A percentile compares a stretch with the other conserved stretches of the same genome.
Conservation (phyloP, 352 stramenopile species). For the Phytophthora melonis region DNA sequence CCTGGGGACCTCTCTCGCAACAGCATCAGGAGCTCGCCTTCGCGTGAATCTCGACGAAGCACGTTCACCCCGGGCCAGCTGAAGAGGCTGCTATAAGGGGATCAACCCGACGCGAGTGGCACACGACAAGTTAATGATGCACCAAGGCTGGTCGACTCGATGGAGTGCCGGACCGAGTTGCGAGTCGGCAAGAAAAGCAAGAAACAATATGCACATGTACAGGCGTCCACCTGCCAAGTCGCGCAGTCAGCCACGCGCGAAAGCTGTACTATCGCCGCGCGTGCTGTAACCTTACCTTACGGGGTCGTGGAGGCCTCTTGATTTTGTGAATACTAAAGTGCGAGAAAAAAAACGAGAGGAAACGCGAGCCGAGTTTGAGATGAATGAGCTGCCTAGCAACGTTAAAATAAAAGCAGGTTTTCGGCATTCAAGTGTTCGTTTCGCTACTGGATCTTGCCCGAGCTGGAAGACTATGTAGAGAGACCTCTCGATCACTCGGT, state of each 20-base stretch:
- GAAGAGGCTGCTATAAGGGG: slow-evolving; percentile 35
- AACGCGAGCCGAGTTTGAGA: slow-evolving; percentile 27
- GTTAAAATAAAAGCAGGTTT: slow-evolving; percentile 39
- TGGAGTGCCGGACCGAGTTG: neutral
- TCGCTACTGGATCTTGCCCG: slow-evolving; percentile 3
- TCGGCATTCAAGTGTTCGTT: slow-evolving; percentile 28
- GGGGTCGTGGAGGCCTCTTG: slow-evolving; percentile 16
- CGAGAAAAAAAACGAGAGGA: slow-evolving; percentile 14
- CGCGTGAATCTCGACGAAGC: slow-evolving; percentile 44
- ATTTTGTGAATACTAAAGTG: slow-evolving; percentile 38
- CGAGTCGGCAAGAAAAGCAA: slow-evolving; percentile 28
- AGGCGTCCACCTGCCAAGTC: slow-evolving; percentile 10
- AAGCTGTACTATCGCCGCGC: slow-evolving; percentile 4
- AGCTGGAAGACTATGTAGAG: no score
- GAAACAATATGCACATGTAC: slow-evolving; percentile 26
- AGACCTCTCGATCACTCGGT: slow-evolving; percentile 32
- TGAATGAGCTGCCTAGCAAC: slow-evolving; percentile 21
- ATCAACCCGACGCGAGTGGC: neutral
- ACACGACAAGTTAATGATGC: neutral
- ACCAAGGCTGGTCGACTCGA: neutral
- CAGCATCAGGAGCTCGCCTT: slow-evolving; percentile 36
- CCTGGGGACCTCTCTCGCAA: slow-evolving; percentile 34
- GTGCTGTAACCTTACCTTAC: neutral
- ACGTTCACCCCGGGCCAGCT: slow-evolving; percentile 46
- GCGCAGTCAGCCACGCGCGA: neutral